Conservation (phyloP, 2,329 filamentous ascomycete genomes). For the Fusarium fujikuroi region DNA sequence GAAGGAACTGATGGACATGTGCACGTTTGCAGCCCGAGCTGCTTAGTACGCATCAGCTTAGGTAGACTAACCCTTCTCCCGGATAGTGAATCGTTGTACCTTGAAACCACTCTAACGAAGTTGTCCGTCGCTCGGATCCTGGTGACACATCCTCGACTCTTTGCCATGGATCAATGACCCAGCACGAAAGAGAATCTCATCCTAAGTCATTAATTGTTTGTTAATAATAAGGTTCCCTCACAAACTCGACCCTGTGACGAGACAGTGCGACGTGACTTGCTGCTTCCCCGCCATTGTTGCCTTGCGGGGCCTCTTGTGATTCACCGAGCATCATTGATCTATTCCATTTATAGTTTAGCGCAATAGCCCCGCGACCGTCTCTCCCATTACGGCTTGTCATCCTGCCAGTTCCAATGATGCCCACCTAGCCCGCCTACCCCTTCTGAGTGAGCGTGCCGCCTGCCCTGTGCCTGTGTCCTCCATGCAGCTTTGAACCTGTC, state of each 20-base stretch:
- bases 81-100: slow-evolving; percentile 11
- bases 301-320: slow-evolving; percentile 45
- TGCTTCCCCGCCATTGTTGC: slow-evolving; percentile 43
- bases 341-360: slow-evolving; percentile 31
- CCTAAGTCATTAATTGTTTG: neutral
- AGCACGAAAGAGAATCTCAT: neutral
- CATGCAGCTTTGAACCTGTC: slow-evolving; percentile 7
- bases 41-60: neutral
- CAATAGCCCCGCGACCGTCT: slow-evolving; percentile 40
- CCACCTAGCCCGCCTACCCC: neutral
- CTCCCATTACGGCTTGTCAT: slow-evolving; percentile 41
- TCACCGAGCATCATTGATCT: slow-evolving; percentile 31
- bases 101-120: slow-evolving; percentile 5
- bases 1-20: neutral
- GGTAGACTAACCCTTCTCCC: neutral
- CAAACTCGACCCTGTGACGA: slow-evolving; percentile 34
- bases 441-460: slow-evolving; percentile 27
- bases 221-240: slow-evolving; percentile 6
- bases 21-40: neutral
- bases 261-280: slow-evolving; percentile 42
- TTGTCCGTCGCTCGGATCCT: neutral
- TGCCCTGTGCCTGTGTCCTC: slow-evolving; percentile 38
- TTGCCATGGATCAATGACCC: neutral
- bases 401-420: slow-evolving; percentile 22
- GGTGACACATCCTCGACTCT: neutral